These are phyloP conservation scores for Kodamaea suecica DNA, from an alignment of 1,139 yeast species.

Conservation along the genomic window DNA sequence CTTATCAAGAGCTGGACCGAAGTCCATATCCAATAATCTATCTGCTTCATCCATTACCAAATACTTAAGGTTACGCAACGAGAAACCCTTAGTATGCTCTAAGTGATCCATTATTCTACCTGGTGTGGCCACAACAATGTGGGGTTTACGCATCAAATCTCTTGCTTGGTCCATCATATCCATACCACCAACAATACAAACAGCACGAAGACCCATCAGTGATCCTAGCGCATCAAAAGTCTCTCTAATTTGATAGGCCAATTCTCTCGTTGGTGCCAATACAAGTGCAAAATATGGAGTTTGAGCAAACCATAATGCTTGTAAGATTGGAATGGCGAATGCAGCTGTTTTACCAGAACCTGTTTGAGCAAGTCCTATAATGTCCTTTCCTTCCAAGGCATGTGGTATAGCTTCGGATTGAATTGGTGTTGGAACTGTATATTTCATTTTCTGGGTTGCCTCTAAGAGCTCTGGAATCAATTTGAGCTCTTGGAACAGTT, in stretches of 20 bases:
- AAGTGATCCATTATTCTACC: slow-evolving; percentile 95
- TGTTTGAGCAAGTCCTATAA: slow-evolving; percentile 79
- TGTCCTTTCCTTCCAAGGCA: slow-evolving; percentile 81
- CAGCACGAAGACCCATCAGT: slow-evolving; percentile 82
- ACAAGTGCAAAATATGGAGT: slow-evolving; percentile 86
- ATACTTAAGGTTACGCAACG: slow-evolving; percentile 72
- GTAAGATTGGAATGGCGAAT: slow-evolving; percentile 85
- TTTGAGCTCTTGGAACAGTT: slow-evolving; percentile 49
- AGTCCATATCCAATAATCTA: slow-evolving; percentile 91
- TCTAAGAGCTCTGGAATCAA: slow-evolving; percentile 80
- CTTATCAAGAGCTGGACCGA: slow-evolving; percentile 90
- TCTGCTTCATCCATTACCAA: slow-evolving; percentile 98
- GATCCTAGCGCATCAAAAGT: slow-evolving; percentile 93
- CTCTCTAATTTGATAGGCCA: slow-evolving; percentile 93
- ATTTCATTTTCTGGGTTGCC: slow-evolving; percentile 68
- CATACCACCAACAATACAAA: slow-evolving; percentile 96
- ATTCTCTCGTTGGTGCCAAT: slow-evolving; percentile 93
- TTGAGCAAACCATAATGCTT: slow-evolving; percentile 86
- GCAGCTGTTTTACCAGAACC: slow-evolving; percentile 89
- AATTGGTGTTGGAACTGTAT: slow-evolving; percentile 78
- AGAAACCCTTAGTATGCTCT: slow-evolving; percentile 91
- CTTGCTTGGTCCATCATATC: slow-evolving; percentile 97
- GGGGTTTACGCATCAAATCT: slow-evolving; percentile 91
- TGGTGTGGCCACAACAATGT: slow-evolving; percentile 92
- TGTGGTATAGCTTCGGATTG: slow-evolving; percentile 91